Conservation (phyloP, 2,329 filamentous ascomycete genomes). For the Mariannaea elegans region DNA sequence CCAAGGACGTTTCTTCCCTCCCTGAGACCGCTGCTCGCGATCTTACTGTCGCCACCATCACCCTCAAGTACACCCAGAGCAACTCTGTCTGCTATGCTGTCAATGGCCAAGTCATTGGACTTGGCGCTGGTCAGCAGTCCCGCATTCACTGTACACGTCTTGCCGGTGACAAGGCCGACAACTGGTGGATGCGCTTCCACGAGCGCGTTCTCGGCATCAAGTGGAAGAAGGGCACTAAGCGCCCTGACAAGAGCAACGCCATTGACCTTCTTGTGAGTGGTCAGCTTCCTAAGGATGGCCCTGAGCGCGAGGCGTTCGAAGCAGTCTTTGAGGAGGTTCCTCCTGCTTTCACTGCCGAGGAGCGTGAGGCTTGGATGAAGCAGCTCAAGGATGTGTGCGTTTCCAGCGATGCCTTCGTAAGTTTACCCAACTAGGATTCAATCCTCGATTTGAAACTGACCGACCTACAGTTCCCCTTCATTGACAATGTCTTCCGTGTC, state of each 20-base stretch:
- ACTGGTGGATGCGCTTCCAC: conserved; percentile 99
- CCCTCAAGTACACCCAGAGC: conserved; percentile 97
- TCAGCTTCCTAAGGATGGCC: conserved; percentile 82
- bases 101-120: conserved; percentile 91
- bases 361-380: conserved; percentile 85
- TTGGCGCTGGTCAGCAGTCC: conserved; percentile 96
- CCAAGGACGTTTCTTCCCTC: conserved; percentile 78
- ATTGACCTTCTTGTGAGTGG: conserved; percentile 95
- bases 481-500: conserved; percentile 95
- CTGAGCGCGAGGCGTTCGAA: conserved; percentile 89
- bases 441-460: conserved; percentile 34
- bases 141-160: conserved; percentile 98
- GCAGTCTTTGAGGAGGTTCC: conserved; percentile 91
- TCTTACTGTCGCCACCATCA: conserved; percentile 93
- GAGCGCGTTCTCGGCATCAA: conserved; percentile 85
- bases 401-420: conserved; percentile 94
- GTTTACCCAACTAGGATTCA: conserved; percentile 46
- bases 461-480: conserved; percentile 84
- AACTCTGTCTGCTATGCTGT: conserved; percentile 98
- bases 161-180: conserved; percentile 97
- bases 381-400: conserved; percentile 85
- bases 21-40: conserved; percentile 87
- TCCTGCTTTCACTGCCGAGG: conserved; percentile 79
- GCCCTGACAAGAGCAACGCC: conserved; percentile 96
- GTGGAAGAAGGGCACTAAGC: conserved; percentile 98